These are phyloP conservation scores for Citrus hindsii DNA, from an alignment of 345 rosid genomes.

Conservation along the genomic window DNA sequence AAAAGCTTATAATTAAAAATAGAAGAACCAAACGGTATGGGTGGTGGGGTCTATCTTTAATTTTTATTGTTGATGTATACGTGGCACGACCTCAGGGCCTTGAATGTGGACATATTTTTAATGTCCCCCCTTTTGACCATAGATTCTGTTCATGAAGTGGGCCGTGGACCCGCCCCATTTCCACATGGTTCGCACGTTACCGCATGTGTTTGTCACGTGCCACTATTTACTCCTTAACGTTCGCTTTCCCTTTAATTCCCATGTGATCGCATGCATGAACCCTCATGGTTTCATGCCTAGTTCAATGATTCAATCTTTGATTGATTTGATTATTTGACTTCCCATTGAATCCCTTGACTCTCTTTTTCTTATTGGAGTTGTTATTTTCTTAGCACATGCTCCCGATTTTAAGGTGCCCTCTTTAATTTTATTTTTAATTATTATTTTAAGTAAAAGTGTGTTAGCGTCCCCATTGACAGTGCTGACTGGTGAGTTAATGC, in stretches of 20 bases:
- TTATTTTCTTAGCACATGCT: slow-evolving; percentile 24
- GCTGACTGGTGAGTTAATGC: slow-evolving; percentile 9
- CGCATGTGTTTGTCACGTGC: slow-evolving; percentile 48
- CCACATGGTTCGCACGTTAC: slow-evolving; percentile 68
- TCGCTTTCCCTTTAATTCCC: slow-evolving; percentile 14
- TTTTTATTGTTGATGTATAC: neutral
- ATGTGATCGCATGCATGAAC: slow-evolving; percentile 19
- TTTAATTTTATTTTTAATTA: neutral
- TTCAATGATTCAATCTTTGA: neutral
- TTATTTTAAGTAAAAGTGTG: slow-evolving; percentile 1
- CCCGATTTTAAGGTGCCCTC: slow-evolving; percentile 8
- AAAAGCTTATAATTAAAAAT: neutral
- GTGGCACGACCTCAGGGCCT: slow-evolving; percentile 8
- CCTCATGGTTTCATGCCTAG: neutral
- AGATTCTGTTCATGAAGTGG: slow-evolving; percentile 31
- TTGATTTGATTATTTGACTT: neutral
- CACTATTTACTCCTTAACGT: slow-evolving; percentile 43
- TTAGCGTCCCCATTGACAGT: slow-evolving; percentile 13
- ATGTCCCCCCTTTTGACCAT: slow-evolving; percentile 18
- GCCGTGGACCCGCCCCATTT: slow-evolving; percentile 39
- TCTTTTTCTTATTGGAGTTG: slow-evolving; percentile 5
- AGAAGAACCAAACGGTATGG: slow-evolving; percentile 6
- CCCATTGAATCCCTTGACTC: neutral
- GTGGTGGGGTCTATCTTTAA: neutral
- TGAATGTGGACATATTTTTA: slow-evolving; percentile 28